These are phyloP conservation scores for Microstegium vimineum DNA, from an alignment of 176 grass and related monocot genomes.

Conservation along the genomic window DNA sequence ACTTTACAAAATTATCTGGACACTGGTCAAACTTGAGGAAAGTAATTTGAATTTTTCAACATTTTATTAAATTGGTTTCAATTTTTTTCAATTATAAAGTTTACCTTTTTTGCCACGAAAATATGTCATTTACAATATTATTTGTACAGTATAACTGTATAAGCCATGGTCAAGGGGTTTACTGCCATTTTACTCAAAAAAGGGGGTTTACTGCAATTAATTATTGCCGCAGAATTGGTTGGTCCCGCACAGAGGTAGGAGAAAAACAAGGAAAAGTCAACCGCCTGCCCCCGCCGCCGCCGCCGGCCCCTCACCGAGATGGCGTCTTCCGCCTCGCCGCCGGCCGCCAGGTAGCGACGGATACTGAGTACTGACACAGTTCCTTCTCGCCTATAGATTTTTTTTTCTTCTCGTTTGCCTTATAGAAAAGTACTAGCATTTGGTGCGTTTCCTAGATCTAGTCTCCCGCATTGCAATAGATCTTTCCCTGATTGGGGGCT, in stretches of 20 bases:
- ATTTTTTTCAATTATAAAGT: no score
- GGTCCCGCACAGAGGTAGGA: no score
- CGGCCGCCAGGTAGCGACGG: neutral
- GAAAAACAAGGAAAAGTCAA: no score
- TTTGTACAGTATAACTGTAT: no score
- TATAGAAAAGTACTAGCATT: no score
- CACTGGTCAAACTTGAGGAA: neutral
- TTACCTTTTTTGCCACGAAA: no score
- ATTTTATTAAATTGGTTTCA: neutral
- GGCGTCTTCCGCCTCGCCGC: neutral
- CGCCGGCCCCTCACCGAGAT: neutral
- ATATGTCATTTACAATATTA: no score
- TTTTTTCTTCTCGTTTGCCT: neutral
- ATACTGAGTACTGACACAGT: neutral
- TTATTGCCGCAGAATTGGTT: neutral
- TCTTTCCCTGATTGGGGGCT: neutral
- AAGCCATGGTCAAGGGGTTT: no score
- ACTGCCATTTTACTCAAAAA: no score
- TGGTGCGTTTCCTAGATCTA: neutral
- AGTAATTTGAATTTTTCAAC: neutral
- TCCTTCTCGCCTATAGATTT: neutral
- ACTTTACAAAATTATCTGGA: no score
- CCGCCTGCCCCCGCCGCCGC: neutral
- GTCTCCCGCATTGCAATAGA: neutral
- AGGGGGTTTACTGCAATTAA: neutral